These are phyloP conservation scores for Cystobasidiaceae sp. DNA, from an alignment of 1,284 basidiomycete genomes.

Conservation along the genomic window DNA sequence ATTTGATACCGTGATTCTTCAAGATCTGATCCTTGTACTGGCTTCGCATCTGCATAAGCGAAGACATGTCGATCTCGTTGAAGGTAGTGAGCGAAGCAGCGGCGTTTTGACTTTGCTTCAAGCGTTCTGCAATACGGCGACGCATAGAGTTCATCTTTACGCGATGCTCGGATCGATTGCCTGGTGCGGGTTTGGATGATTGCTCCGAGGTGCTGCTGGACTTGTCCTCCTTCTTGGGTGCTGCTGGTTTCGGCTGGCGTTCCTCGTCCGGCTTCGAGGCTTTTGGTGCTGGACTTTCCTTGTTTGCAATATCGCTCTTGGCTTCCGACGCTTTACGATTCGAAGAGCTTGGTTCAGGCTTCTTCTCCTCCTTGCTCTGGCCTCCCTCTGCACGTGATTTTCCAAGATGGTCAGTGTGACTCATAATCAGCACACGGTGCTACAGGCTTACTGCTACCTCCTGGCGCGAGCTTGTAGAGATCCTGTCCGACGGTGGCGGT, in stretches of 20 bases:
- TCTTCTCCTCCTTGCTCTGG: conserved; percentile 38
- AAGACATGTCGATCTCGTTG: conserved; percentile 99
- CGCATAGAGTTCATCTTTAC: conserved; percentile 99
- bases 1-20: conserved; percentile 91
- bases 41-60: conserved; percentile 85
- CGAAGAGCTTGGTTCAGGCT: conserved; percentile 35
- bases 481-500: conserved; percentile 94
- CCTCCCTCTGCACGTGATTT: conserved; percentile 10
- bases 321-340: conserved; percentile 47
- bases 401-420: not conserved
- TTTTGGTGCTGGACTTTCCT: conserved; percentile 49
- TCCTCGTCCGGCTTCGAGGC: conserved; percentile 27
- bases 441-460: conserved; percentile 51
- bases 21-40: conserved; percentile 91
- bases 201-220: conserved; percentile 40
- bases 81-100: conserved; percentile 97
- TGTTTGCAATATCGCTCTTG: conserved; percentile 39
- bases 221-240: conserved; percentile 46
- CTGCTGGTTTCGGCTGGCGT: conserved; percentile 47
- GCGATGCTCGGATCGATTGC: conserved; percentile 72
- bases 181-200: conserved; percentile 17
- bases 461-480: conserved; percentile 83
- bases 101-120: conserved; percentile 97
- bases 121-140: conserved; percentile 88
- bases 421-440: not conserved